Conservation (phyloP, 805 yeast species). For the Kodamaea restingae region DNA sequence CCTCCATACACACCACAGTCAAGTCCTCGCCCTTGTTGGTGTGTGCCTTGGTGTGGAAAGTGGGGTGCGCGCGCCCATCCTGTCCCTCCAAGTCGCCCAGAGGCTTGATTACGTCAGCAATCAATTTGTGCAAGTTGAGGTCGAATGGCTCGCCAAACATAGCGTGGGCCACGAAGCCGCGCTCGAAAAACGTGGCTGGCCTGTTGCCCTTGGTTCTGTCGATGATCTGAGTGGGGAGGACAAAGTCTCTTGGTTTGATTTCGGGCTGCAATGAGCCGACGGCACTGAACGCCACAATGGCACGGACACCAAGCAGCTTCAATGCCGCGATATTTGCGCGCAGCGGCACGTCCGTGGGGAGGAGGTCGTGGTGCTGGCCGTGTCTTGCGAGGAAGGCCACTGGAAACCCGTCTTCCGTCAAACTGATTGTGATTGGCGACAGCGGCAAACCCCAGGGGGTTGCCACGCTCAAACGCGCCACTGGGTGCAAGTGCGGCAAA, state of each 20-base stretch:
- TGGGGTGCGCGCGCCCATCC: slow-evolving; percentile 38
- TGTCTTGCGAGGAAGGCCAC: slow-evolving; percentile 95
- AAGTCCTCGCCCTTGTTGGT: slow-evolving; percentile 66
- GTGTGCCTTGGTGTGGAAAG: slow-evolving; percentile 57
- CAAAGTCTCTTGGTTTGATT: slow-evolving; percentile 92
- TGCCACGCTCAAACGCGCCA: slow-evolving; percentile 72
- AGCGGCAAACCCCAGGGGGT: slow-evolving; percentile 99
- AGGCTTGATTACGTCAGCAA: slow-evolving; percentile 46
- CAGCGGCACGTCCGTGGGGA: slow-evolving; percentile 90
- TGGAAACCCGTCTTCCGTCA: slow-evolving; percentile 68
- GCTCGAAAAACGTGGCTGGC: slow-evolving; percentile 82
- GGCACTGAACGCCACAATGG: slow-evolving; percentile 88
- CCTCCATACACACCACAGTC: slow-evolving; percentile 95
- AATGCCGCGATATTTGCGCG: slow-evolving; percentile 95
- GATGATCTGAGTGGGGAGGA: slow-evolving; percentile 92
- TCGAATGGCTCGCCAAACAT: slow-evolving; percentile 98
- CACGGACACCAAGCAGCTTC: slow-evolving; percentile 80
- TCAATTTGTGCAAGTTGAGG: slow-evolving; percentile 58
- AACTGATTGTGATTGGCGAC: slow-evolving; percentile 87
- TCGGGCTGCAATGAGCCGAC: slow-evolving; percentile 92
- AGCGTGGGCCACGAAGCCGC: slow-evolving; percentile 95
- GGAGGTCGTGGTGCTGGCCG: slow-evolving; percentile 81
- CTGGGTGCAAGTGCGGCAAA: slow-evolving; percentile 75
- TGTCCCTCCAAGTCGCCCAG: slow-evolving; percentile 52
- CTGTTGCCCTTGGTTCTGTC: slow-evolving; percentile 97